Base-by-base conservation (phyloP, 2,329 filamentous ascomycete species). In the Alternaria alternata region DNA sequence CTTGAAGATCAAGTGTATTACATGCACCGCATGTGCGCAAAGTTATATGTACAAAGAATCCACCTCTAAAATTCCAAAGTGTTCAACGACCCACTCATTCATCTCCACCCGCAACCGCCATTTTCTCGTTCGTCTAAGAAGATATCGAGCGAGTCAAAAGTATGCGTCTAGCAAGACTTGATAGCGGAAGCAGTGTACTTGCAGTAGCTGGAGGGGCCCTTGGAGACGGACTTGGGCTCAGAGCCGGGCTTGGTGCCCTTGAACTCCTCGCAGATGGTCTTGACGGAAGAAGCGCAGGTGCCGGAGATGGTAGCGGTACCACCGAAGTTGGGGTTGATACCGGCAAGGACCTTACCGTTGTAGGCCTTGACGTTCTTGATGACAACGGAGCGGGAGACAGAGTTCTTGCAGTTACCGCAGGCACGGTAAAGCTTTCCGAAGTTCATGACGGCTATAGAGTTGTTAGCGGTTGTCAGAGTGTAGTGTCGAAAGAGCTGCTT, bases 261-360 rank as follows among this genome's bases (percentile, higher is more conserved):
- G 66, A 73, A 77, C 64, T 77, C 75, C 68, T 72, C 66, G 68
- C 75, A 77, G 66, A 78, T 71, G 32, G 65, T 66, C 66, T 77
- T 74, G 55, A 73, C 70, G 59, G 51, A 63, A 16, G 67, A 59
- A 57, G 70, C 68, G 61, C 75, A 75, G 48, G 70, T 73, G 55
- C 54, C 49, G 63, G 71, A 78, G 65, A 82, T 82, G 4, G 81
- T 81, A 64, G 84, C 81, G 36, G 81, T 82, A 66, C 83, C 58
- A 14, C 82, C 82, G 64, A 81, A 85, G 79, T 85, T 86, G 59
- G 77, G 78, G 78, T 85, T 85, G 73, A 85, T 84, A 48, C 83
- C 82, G 63, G 78, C 81, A 32, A 83, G 76, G 52, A 77, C 70
- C 59, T 83, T 83, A 57, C 77, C 73, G 48, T 75, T 71, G 61